phyloP scores from a whole-genome alignment of 2,329 filamentous ascomycete species.

The Pestalotiopsis sp. region DNA sequence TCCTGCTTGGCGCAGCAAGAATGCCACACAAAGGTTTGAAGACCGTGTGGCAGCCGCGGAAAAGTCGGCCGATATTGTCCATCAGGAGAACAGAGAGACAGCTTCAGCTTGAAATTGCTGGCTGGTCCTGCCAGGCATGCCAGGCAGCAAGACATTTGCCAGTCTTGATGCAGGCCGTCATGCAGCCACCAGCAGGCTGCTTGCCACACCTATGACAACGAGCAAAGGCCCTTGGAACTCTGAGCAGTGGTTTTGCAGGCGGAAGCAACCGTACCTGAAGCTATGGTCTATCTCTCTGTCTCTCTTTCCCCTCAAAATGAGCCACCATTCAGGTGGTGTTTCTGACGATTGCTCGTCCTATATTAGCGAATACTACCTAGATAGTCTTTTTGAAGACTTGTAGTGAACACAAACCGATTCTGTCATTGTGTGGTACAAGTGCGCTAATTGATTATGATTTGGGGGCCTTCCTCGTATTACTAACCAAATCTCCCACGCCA shows the following conservation, averaged over 20 bases:
- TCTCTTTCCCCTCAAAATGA: too few relatives aligned
- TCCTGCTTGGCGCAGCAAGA: constrained; percentile 14
- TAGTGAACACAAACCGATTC: neutral
- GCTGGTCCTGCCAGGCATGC: neutral
- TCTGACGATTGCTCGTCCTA: constrained; percentile 21
- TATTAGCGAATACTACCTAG: neutral
- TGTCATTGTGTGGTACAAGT: neutral
- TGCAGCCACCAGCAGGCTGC: too few relatives aligned
- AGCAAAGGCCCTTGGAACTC: constrained; percentile 19
- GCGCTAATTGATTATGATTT: neutral
- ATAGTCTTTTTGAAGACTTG: too few relatives aligned
- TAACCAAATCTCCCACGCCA: neutral
- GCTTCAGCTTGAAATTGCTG: neutral
- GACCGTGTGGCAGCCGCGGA: constrained; percentile 20
- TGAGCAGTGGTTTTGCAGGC: constrained; percentile 32
- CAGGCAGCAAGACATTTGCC: neutral
- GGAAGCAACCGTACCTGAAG: constrained; percentile 19
- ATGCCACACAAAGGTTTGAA: constrained; percentile 19
- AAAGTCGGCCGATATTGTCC: neutral
- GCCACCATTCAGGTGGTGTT: constrained; percentile 17
- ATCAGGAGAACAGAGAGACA: neutral
- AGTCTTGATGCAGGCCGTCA: too few relatives aligned
- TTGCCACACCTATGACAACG: too few relatives aligned
- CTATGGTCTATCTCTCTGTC: too few relatives aligned
- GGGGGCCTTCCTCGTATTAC: neutral